A percentile compares a stretch with the other conserved stretches of the same genome.
Conservation (phyloP, 768 basidiomycete genomes). For the Podaxis mareebaensis region DNA sequence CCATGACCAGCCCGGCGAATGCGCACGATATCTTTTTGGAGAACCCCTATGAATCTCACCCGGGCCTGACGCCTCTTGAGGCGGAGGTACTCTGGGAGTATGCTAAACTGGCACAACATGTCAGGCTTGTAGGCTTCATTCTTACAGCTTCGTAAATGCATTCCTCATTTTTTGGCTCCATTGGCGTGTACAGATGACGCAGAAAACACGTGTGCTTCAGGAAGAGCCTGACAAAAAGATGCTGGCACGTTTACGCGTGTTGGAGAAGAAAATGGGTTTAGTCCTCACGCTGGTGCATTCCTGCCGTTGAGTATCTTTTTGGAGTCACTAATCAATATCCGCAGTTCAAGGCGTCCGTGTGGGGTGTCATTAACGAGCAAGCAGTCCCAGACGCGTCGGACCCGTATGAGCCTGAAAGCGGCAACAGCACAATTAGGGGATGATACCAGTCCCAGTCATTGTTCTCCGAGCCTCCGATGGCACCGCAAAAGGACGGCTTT, state of each 20-base stretch:
- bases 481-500: no score
- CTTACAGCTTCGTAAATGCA: background rate
- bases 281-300: conserved; percentile 83
- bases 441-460: conserved; percentile 15
- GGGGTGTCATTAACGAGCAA: conserved; percentile 89
- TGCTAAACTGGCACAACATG: conserved; percentile 78
- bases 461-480: background rate
- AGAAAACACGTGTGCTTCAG: conserved; percentile 67
- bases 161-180: background rate
- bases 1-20: conserved; percentile 20
- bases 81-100: conserved; percentile 91
- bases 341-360: conserved; percentile 95
- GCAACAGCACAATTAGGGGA: conserved; percentile 29
- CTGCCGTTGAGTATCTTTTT: background rate
- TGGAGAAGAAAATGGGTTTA: conserved; percentile 95
- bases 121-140: conserved; percentile 63
- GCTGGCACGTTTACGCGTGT: conserved; percentile 68
- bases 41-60: conserved; percentile 78
- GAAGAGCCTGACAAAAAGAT: conserved; percentile 79
- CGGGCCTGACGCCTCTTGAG: conserved; percentile 65
- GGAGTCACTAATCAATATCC: conserved; percentile 3
- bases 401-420: conserved; percentile 23
- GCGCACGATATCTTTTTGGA: conserved; percentile 43
- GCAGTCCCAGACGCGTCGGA: conserved; percentile 33
- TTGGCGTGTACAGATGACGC: conserved; percentile 48